phyloP scores from a whole-genome alignment of 2,329 filamentous ascomycete species.

The Aspergillus sp. region DNA sequence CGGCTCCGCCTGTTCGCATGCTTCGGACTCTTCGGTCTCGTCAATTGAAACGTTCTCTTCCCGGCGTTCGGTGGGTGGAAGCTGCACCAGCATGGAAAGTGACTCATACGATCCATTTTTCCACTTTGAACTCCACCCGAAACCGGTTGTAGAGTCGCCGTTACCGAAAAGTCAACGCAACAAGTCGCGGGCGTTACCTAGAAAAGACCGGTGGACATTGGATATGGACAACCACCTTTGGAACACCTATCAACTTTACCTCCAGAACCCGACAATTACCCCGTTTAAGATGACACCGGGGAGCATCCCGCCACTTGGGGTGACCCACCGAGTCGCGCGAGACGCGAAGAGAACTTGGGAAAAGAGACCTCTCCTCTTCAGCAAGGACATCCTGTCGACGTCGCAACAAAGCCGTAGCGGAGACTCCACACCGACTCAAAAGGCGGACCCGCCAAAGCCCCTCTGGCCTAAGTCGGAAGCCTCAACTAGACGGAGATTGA shows the following conservation, averaged over 20 bases:
- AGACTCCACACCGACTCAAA: slow-evolving; percentile 48
- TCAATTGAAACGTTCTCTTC: slow-evolving; percentile 59
- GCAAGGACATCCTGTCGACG: slow-evolving; percentile 12
- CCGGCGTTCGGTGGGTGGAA: slow-evolving; percentile 57
- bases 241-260: slow-evolving; percentile 64
- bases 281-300: slow-evolving; percentile 67
- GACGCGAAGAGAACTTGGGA: slow-evolving; percentile 63
- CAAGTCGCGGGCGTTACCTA: slow-evolving; percentile 23
- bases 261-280: slow-evolving; percentile 65
- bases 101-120: slow-evolving; percentile 59
- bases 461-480: slow-evolving; percentile 59
- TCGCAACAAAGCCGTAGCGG: slow-evolving; percentile 45
- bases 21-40: slow-evolving; percentile 63
- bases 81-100: slow-evolving; percentile 61
- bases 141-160: slow-evolving; percentile 39
- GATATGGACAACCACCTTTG: slow-evolving; percentile 67
- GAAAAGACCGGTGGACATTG: slow-evolving; percentile 51
- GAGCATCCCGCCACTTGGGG: slow-evolving; percentile 62
- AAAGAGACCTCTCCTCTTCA: slow-evolving; percentile 40
- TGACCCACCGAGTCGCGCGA: slow-evolving; percentile 62
- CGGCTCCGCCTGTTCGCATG: slow-evolving; percentile 57
- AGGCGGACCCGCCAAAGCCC: slow-evolving; percentile 31
- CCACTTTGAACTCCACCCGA: slow-evolving; percentile 40
- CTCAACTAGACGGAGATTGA: slow-evolving; percentile 58
- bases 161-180: slow-evolving; percentile 29